A percentile compares a stretch with the other conserved stretches of the same genome.
phyloP scores from a whole-genome alignment of 169 alveolate species.

The Plasmodium ovale region DNA sequence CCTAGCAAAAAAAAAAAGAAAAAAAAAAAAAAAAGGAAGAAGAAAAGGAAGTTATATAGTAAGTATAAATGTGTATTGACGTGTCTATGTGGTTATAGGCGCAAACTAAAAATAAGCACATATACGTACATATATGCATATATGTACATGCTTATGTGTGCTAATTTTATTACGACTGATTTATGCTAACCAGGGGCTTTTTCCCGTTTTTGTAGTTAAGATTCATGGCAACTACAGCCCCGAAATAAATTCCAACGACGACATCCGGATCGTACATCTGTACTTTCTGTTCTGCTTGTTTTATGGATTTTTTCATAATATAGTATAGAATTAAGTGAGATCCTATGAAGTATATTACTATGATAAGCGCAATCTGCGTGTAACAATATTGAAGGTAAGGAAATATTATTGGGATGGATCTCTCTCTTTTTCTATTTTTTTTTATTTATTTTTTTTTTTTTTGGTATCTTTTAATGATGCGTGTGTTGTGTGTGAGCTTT shows the following conservation, averaged over 20 bases:
- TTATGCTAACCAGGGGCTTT: constrained; percentile 51
- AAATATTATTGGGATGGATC: background rate
- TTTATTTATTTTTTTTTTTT: background rate
- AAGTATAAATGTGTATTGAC: too few relatives aligned
- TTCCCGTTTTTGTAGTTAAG: constrained; percentile 69
- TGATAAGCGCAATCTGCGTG: constrained; percentile 17
- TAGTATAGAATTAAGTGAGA: constrained; percentile 59
- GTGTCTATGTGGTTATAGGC: too few relatives aligned
- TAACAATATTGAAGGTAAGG: background rate
- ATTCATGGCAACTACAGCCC: constrained; percentile 77
- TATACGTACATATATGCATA: background rate
- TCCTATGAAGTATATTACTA: constrained; percentile 65
- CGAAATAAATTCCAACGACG: constrained; percentile 70
- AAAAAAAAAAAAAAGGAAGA: background rate
- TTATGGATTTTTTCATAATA: constrained; percentile 70
- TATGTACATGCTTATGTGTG: background rate
- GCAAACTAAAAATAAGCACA: background rate
- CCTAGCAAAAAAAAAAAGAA: constrained; percentile 1
- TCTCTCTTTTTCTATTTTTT: background rate
- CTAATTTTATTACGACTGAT: background rate
- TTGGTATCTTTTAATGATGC: background rate
- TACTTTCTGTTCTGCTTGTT: constrained; percentile 73
- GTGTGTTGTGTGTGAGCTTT: background rate
- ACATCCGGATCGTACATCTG: constrained; percentile 58
- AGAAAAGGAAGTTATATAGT: background rate